A percentile compares a stretch with the other conserved stretches of the same genome.
Conservation (phyloP, 495 filamentous ascomycete species). For the Tuber borchii region DNA sequence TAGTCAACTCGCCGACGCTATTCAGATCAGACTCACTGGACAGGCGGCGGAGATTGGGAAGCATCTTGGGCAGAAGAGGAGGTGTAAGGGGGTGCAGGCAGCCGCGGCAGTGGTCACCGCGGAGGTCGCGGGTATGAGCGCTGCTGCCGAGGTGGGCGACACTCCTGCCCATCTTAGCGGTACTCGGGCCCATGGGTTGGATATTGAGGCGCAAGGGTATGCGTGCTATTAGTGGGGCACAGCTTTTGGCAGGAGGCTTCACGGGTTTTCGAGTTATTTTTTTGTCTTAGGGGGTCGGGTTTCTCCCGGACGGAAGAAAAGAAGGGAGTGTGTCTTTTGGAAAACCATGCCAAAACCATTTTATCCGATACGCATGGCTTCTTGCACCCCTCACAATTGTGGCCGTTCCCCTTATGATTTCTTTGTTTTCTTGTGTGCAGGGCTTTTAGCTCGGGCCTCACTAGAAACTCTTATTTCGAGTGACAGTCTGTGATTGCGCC, state of each 20-base stretch:
- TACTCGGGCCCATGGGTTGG: background rate
- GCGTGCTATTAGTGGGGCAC: background rate
- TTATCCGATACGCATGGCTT: background rate
- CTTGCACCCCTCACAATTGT: background rate
- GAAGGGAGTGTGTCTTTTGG: background rate
- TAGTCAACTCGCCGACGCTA: constrained; percentile 14
- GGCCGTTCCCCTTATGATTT: background rate
- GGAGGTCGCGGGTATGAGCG: background rate
- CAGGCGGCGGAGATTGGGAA: constrained; percentile 3
- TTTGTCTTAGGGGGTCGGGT: background rate
- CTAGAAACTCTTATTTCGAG: background rate
- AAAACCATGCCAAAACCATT: background rate
- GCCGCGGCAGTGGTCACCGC: background rate
- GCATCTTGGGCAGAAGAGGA: background rate
- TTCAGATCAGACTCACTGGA: constrained; percentile 17
- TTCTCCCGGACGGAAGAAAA: background rate
- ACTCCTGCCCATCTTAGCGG: background rate
- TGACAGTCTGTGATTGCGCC: background rate
- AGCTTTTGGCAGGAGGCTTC: background rate
- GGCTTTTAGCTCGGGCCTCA: too few relatives aligned
- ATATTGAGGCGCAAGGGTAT: background rate
- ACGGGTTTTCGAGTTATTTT: background rate
- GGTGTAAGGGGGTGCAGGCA: background rate
- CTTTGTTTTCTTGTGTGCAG: background rate
- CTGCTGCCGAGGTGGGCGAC: background rate